Evolutionary conservation across 2,329 filamentous ascomycete genomes (phyloP), one percentile per base, ranked within the genome.

Genomic region (Fusarium heterosporum): DNA sequence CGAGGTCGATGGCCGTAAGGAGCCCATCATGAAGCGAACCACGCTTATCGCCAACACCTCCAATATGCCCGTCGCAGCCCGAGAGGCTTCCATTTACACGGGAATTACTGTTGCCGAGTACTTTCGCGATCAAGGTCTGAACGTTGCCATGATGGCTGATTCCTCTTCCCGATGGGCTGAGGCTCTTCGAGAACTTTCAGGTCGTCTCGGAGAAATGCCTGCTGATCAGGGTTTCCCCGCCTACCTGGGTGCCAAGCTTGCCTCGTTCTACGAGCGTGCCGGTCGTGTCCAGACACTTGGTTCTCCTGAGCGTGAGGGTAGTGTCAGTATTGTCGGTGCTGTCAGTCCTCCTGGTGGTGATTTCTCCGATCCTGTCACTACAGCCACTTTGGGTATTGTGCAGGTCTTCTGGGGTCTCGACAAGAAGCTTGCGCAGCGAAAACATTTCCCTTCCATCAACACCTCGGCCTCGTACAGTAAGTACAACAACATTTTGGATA

Each of bases 381-480:
- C 88, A 62, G 91, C 92, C 70, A 99, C 96, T 19, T 89, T 99
- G 46, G 89, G 92, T 87, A 99, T 99, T 76, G 96, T 99, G 75
- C 96, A 99, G 80, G 96, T 99, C 72, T 99, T 99, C 85, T 99
- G 96, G 96, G 96, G 96, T 86, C 87, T 98, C 49, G 96, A 99
- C 86, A 98, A 99, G 90, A 98, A 98, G 85, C 90, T 99, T 62
- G 96, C 96, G 22, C 96, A 98, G 83, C 90, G 96, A 75, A 99
- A 99, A 84, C 96, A 99, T 82, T 99, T 99, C 86, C 96, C 96
- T 8, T 97, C 94, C 30, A 94, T 99, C 84, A 99, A 99, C 85
- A 98, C 96, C 10, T 89, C 89, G 19, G 84, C 93, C 71, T 97
- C 93, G 70, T 99, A 99, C 88, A 95, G 90, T 86, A 99, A 99